Evolutionary conservation across 495 filamentous ascomycete genomes (phyloP).

Genomic region (Tuber aestivum): DNA sequence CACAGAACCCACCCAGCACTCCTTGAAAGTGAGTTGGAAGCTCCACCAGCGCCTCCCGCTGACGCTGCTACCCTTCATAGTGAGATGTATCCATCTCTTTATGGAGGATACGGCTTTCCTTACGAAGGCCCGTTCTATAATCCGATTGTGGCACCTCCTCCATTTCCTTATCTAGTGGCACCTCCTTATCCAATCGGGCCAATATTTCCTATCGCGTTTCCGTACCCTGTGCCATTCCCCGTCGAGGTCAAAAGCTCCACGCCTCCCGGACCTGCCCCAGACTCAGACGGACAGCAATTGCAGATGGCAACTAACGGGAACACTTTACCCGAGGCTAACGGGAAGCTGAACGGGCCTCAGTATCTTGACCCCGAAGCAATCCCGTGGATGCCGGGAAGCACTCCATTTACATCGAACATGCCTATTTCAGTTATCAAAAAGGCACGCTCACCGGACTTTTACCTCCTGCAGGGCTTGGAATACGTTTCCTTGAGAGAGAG

Average conservation of each 20-base stretch:
- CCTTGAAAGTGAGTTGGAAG: background rate
- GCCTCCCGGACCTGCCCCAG: background rate
- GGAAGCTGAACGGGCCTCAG: background rate
- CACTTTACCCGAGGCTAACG: background rate
- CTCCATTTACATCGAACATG: background rate
- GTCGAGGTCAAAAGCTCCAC: background rate
- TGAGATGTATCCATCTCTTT: background rate
- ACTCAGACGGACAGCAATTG: background rate
- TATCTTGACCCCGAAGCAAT: background rate
- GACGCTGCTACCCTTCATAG: background rate
- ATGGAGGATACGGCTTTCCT: background rate
- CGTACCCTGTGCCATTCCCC: background rate
- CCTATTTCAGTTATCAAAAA: background rate
- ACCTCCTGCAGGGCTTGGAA: background rate
- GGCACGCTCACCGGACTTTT: background rate
- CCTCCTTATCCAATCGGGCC: background rate
- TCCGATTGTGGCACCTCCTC: background rate
- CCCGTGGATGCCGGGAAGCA: background rate
- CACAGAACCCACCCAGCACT: background rate
- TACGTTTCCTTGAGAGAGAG: background rate
- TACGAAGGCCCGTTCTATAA: background rate
- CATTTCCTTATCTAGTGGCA: background rate
- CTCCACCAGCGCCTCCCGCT: background rate
- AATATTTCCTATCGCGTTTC: background rate
- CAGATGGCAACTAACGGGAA: background rate